Evolutionary conservation across 2,329 filamentous ascomycete genomes (phyloP), one percentile per base, ranked within the genome.

Genomic region (Madurella mycetomatis): DNA sequence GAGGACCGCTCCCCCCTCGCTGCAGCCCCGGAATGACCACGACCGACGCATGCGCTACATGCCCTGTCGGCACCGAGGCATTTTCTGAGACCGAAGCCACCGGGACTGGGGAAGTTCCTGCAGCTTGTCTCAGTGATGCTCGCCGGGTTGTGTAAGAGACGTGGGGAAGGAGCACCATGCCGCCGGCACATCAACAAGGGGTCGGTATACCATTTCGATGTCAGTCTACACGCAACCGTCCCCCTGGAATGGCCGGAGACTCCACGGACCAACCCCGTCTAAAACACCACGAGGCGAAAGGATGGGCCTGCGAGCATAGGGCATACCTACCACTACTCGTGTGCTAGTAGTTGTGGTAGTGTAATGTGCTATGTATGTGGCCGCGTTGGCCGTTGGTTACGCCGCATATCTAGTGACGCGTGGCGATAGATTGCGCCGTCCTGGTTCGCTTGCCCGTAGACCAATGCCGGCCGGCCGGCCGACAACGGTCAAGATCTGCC

Each of bases 21-120:
- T 25, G 25, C 25, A 25, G 25, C 25, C 18, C 13, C 47, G 53
- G 31, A 47, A 25, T 47, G 7, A 13, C 16, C 40, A 45, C 49
- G 32, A 34, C 41, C 43, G 48, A 51, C 17, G 41, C 48, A 51
- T 9, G 44, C 39, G n/a, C n/a, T n/a, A n/a, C n/a, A 44, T 34
- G 9, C 12, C 42, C 16, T 37, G 44, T 55, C 53, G 48, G 48
- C 48, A 55, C 53, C 48, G 53, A 55, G 32, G 44, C 39, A 44
- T 25, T 13, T 9, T 40, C 12, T 34, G 43, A 44, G 41, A 48
- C 53, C 48, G 48, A 55, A 51, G 12, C 11, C 31, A 44, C 48
- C 40, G 48, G 48, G 44, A n/a, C 42, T 40, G 31, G 18, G 17
- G 25, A 37, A 15, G 34, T 15, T 17, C 25, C 46, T 18, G 9